Conservation (phyloP, 1,139 yeast genomes). For the Lodderomyces metapsilosis region DNA sequence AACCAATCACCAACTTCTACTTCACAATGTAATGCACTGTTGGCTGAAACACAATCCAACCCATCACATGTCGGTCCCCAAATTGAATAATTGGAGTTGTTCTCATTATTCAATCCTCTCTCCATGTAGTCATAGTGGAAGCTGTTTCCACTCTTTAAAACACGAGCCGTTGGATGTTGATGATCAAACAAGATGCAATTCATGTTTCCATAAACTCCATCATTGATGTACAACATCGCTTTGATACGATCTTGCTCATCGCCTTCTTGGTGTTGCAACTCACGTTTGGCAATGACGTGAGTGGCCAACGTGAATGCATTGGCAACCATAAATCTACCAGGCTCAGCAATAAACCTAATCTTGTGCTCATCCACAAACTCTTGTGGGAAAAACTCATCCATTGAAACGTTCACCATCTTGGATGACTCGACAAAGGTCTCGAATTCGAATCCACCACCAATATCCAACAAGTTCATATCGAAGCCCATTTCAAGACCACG, state of each 20-base stretch:
- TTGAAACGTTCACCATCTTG: constrained; percentile 51
- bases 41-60: constrained; percentile 72
- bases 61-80: constrained; percentile 99
- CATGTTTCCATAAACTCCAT: constrained; percentile 94
- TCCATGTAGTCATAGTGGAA: constrained; percentile 47
- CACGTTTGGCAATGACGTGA: constrained; percentile 81
- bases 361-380: constrained; percentile 26
- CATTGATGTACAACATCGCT: constrained; percentile 75
- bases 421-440: constrained; percentile 67
- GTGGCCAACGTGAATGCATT: constrained; percentile 83
- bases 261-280: constrained; percentile 20
- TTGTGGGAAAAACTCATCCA: constrained; percentile 58
- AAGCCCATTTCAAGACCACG: constrained; percentile 49
- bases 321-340: constrained; percentile 89
- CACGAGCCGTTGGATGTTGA: constrained; percentile 71
- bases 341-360: constrained; percentile 80
- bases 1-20: constrained; percentile 91
- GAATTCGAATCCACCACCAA: constrained; percentile 91
- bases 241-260: constrained; percentile 13
- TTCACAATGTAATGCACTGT: constrained; percentile 52
- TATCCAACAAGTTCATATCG: constrained; percentile 61
- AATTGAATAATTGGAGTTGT: constrained; percentile 51
- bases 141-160: constrained; percentile 53
- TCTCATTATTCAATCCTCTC: constrained; percentile 3
- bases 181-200: constrained; percentile 94